A percentile compares a stretch with the other conserved stretches of the same genome.
These are phyloP conservation scores for Durusdinium trenchii DNA, from an alignment of 73 alveolate genomes.

Conservation along the genomic window DNA sequence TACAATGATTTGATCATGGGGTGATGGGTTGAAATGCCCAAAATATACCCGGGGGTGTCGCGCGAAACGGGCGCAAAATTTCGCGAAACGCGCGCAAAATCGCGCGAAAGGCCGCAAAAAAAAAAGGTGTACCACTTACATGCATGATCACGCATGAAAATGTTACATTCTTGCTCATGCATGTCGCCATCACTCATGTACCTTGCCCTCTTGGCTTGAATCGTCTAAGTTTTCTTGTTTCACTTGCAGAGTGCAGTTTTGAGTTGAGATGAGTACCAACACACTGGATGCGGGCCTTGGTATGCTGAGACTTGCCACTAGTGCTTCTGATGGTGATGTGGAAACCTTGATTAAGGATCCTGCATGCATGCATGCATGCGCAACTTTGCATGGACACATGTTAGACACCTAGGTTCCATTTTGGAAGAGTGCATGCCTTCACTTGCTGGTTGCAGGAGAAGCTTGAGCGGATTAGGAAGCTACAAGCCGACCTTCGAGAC, in stretches of 20 bases:
- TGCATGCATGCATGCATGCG: too few relatives aligned
- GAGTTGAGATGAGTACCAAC: neutral
- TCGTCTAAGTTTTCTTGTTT: too few relatives aligned
- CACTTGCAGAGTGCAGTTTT: too few relatives aligned
- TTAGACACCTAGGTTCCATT: too few relatives aligned
- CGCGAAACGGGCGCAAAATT: conserved; percentile 55
- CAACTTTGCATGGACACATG: too few relatives aligned
- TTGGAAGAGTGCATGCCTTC: too few relatives aligned
- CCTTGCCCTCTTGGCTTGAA: too few relatives aligned
- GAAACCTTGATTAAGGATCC: neutral
- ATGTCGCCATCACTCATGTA: too few relatives aligned
- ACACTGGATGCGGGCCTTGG: neutral
- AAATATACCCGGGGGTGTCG: neutral
- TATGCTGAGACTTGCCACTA: neutral
- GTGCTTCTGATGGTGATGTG: neutral
- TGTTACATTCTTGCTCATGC: too few relatives aligned
- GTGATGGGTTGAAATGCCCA: neutral
- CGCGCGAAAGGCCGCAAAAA: conserved; percentile 36
- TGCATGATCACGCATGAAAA: too few relatives aligned
- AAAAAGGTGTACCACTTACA: neutral
- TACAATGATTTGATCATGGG: neutral
- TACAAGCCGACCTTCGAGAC: neutral
- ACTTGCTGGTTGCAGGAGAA: conserved; percentile 2
- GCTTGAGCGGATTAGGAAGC: neutral
- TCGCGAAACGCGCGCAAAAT: conserved; percentile 51